Base-by-base conservation (phyloP, 495 filamentous ascomycete species). In the Aeminium ludgeri region DNA sequence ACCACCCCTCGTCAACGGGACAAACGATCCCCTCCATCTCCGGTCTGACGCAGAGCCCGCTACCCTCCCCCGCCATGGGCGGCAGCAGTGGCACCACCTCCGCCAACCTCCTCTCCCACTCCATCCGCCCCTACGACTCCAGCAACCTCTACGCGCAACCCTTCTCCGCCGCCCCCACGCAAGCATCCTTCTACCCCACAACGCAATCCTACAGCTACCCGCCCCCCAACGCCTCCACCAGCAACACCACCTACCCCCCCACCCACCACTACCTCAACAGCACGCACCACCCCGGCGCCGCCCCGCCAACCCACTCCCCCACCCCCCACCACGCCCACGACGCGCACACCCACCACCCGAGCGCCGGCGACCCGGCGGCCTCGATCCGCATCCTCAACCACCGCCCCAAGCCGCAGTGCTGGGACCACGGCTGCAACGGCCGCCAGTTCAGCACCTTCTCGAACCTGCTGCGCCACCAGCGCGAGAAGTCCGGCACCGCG, bases 361-460 rank as follows among this genome's bases (percentile, higher is more conserved):
- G 23, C 23, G 3, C 23, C 23, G 23, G 4, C 23, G 23, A 25
- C 23, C n/a, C n/a, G n/a, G 43, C 46, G 6, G 15, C 43, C 8
- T 45, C 45, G 13, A 73, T 81, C 3, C 69, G 81, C 37, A 71
- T 86, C 29, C 67, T 86, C 10, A 77, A 76, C 50, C 74, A 73
- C 36, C 72, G 82, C 41, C 82, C 82, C 6, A 86, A 86, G 59
- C 85, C 86, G 3, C 86, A 91, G 56, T 94, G 86, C 60, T 94
- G 82, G 82, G 86, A 94, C 35, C 86, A 94, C 50, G 86, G 85
- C 7, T 94, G 86, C 67, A 91, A 92, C 53, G 86, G 86, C 20
- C 76, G 86, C 12, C 80, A 89, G 51, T 94, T 94, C 56, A 91
- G 83, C 1, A 94, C 86, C 10, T 94, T 94, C 55, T 91, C 84